Percentiles rank a stretch among this genome's conserved stretches.
phyloP scores from a whole-genome alignment of 768 basidiomycete species.

The Phylloporus sp. region DNA sequence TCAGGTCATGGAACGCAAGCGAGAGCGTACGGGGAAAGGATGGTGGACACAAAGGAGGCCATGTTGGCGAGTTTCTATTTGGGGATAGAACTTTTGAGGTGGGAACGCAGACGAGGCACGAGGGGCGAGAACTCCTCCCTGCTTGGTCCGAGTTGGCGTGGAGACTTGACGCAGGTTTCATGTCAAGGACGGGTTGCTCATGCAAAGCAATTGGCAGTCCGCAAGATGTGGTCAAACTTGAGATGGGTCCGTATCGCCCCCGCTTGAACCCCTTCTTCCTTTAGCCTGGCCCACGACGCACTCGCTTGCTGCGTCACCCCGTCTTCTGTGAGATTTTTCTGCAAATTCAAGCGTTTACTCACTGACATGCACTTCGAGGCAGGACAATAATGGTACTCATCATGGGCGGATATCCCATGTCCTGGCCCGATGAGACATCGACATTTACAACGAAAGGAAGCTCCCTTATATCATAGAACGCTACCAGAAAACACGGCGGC shows the following conservation, averaged over 20 bases:
- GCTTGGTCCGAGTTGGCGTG: no score
- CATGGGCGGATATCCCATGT: not conserved
- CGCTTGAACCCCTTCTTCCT: no score
- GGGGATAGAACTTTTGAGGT: not conserved
- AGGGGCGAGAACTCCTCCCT: not conserved
- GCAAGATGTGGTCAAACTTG: no score
- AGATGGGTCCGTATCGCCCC: no score
- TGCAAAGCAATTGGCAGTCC: no score
- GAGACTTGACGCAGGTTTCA: no score
- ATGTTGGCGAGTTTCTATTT: conserved; percentile 2
- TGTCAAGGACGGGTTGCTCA: no score
- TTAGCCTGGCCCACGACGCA: no score
- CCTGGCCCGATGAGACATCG: conserved; percentile 1
- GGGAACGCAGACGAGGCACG: not conserved
- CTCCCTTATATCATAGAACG: not conserved
- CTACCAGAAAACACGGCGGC: not conserved
- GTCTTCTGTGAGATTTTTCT: no score
- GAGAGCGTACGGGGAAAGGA: conserved; percentile 8
- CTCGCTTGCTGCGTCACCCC: no score
- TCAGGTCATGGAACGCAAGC: not conserved
- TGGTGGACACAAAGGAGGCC: not conserved
- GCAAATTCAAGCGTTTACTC: no score
- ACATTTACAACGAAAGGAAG: conserved; percentile 2
- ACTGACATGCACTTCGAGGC: not conserved
- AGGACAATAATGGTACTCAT: not conserved